Percentiles rank a stretch among this genome's conserved stretches.
Evolutionary conservation across 2,329 filamentous ascomycete genomes (phyloP).

Genomic region (Dactylonectria estremocensis): DNA sequence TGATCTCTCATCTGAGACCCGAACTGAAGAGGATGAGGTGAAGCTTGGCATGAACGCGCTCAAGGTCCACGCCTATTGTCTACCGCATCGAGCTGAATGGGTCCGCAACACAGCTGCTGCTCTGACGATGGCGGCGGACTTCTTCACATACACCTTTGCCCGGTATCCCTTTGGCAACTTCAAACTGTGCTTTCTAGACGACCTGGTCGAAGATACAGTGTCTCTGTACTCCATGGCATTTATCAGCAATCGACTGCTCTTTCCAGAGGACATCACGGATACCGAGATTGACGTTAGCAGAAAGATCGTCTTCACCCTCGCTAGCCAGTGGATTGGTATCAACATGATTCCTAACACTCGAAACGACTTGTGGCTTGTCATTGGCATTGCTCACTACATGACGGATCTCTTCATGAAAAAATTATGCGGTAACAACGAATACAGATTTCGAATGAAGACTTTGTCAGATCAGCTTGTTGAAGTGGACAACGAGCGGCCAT

Average conservation of each 20-base stretch:
- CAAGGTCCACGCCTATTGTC: conserved; percentile 91
- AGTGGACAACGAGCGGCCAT: conserved; percentile 85
- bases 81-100: conserved; percentile 86
- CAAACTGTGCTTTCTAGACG: conserved; percentile 95
- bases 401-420: conserved; percentile 93
- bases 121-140: conserved; percentile 89
- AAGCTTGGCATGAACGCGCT: conserved; percentile 90
- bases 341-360: conserved; percentile 89
- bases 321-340: conserved; percentile 95
- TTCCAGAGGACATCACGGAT: conserved; percentile 88
- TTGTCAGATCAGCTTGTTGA: conserved; percentile 87
- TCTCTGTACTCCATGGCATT: conserved; percentile 88
- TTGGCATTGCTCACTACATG: conserved; percentile 95
- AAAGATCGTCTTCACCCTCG: conserved; percentile 85
- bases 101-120: conserved; percentile 90
- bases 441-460: conserved; percentile 89
- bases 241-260: conserved; percentile 88
- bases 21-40: conserved; percentile 92
- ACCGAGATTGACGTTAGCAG: conserved; percentile 86
- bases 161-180: conserved; percentile 94
- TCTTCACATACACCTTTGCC: conserved; percentile 89
- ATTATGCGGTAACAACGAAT: conserved; percentile 94
- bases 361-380: conserved; percentile 88
- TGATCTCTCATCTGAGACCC: conserved; percentile 86
- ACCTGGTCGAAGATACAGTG: conserved; percentile 82